phyloP scores from a whole-genome alignment of 2,329 filamentous ascomycete genomes.

The Aspergillus latus region DNA sequence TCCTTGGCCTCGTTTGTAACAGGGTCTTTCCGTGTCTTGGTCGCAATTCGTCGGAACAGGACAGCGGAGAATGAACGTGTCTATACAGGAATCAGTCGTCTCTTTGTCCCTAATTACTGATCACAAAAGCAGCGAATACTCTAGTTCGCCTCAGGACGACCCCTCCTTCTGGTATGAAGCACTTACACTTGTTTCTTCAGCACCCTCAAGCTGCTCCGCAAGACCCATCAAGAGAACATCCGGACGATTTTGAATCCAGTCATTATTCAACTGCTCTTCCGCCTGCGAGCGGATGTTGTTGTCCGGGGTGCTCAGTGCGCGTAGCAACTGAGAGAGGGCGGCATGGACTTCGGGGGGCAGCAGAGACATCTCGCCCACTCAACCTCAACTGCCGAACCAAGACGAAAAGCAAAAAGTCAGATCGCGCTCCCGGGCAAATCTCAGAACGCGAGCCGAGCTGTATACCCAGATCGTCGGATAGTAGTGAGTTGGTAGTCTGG shows the following conservation, averaged over 20 bases:
- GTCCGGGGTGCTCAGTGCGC: slow-evolving; percentile 84
- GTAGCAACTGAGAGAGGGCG: slow-evolving; percentile 81
- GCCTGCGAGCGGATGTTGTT: slow-evolving; percentile 81
- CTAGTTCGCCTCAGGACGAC: not conserved
- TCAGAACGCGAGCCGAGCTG: slow-evolving; percentile 17
- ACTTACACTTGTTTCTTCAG: slow-evolving; percentile 71
- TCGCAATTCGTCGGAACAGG: slow-evolving; percentile 89
- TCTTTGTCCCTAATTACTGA: not conserved
- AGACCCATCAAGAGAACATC: slow-evolving; percentile 91
- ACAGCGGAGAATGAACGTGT: slow-evolving; percentile 88
- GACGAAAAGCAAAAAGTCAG: slow-evolving; percentile 20
- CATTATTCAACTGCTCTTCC: slow-evolving; percentile 85
- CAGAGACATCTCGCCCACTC: slow-evolving; percentile 68
- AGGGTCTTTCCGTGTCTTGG: slow-evolving; percentile 75
- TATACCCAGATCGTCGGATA: slow-evolving; percentile 16
- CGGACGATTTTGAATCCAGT: slow-evolving; percentile 80
- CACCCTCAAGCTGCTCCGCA: slow-evolving; percentile 82
- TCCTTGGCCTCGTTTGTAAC: slow-evolving; percentile 71
- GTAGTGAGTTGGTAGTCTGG: slow-evolving; percentile 18
- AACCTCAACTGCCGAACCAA: slow-evolving; percentile 27
- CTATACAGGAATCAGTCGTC: slow-evolving; percentile 47
- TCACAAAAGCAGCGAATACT: not conserved
- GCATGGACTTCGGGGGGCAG: slow-evolving; percentile 80
- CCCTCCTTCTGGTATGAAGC: not conserved
- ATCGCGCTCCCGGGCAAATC: slow-evolving; percentile 14